Percentiles rank a stretch among this genome's conserved stretches.
Conservation (phyloP, 177 flowering plant genomes). For the Vitis hybrid region DNA sequence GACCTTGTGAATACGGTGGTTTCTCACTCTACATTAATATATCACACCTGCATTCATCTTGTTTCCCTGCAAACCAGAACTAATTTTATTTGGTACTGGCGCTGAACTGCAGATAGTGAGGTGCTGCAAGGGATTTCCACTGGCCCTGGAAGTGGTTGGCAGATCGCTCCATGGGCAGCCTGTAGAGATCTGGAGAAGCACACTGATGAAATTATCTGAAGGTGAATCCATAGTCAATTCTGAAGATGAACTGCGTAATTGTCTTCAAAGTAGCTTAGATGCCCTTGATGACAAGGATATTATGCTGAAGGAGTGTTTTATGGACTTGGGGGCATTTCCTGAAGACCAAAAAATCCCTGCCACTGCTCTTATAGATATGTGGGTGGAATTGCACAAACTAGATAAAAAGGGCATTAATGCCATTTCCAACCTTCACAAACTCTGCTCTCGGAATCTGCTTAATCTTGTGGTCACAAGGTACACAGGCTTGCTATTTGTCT, state of each 20-base stretch:
- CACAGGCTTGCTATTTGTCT: too few species aligned
- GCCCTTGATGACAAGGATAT: conserved; percentile 16
- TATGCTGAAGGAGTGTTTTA: conserved; percentile 32
- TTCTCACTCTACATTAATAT: too few species aligned
- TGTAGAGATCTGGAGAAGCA: conserved; percentile 27
- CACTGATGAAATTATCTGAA: conserved; percentile 12
- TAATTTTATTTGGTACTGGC: too few species aligned
- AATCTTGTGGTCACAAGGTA: conserved; percentile 27
- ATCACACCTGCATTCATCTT: too few species aligned
- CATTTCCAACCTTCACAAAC: conserved; percentile 22
- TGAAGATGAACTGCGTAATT: conserved; percentile 17
- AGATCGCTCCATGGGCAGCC: conserved; percentile 34
- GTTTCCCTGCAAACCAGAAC: too few species aligned
- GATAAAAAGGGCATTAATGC: conserved; percentile 31
- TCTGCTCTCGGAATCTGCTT: conserved; percentile 25
- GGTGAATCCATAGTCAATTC: conserved; percentile 23
- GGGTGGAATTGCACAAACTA: conserved; percentile 33
- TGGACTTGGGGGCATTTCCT: conserved; percentile 51
- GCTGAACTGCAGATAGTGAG: conserved; percentile 27
- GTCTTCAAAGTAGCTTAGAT: conserved; percentile 34
- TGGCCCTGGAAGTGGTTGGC: conserved; percentile 39
- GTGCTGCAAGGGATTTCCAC: conserved; percentile 27
- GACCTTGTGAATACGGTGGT: conserved; percentile 26
- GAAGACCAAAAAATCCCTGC: conserved; percentile 48
- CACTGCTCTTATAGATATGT: conserved; percentile 45